Percentiles rank a stretch among this genome's conserved stretches.
Evolutionary conservation across 805 yeast genomes (phyloP).

Genomic region (Candida sphagnicola): DNA sequence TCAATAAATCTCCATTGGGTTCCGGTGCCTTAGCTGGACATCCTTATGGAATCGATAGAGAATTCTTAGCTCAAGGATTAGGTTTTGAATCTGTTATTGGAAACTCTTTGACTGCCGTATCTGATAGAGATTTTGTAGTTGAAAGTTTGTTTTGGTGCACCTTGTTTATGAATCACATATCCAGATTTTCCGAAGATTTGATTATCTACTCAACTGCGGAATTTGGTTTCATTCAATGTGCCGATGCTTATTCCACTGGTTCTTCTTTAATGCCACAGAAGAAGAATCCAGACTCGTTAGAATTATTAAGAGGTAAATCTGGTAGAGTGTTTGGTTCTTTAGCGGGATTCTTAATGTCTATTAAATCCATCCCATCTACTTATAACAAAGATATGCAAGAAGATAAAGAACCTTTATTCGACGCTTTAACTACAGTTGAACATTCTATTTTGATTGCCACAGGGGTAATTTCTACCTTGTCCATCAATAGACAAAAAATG

Average conservation of each 20-base stretch:
- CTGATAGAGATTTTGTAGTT: constrained; percentile 96
- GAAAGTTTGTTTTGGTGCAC: constrained; percentile 96
- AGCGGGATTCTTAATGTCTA: constrained; percentile 93
- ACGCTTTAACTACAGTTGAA: constrained; percentile 82
- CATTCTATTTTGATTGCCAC: constrained; percentile 94
- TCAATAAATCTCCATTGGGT: constrained; percentile 89
- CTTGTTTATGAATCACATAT: constrained; percentile 90
- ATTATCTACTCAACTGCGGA: constrained; percentile 96
- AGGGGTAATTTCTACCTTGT: constrained; percentile 89
- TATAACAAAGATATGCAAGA: constrained; percentile 99
- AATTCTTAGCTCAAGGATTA: constrained; percentile 72
- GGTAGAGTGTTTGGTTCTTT: constrained; percentile 96
- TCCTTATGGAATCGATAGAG: constrained; percentile 98
- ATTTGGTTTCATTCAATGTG: constrained; percentile 88
- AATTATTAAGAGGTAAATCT: constrained; percentile 91
- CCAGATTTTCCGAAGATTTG: constrained; percentile 91
- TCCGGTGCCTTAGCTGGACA: constrained; percentile 99
- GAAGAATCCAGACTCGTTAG: constrained; percentile 96
- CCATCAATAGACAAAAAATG: constrained; percentile 73
- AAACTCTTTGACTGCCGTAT: constrained; percentile 92
- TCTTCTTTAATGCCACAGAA: constrained; percentile 98
- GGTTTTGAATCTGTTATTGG: constrained; percentile 88
- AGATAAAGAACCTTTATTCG: constrained; percentile 98
- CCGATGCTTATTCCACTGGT: constrained; percentile 98
- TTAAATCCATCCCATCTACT: constrained; percentile 96